Evolutionary conservation across 140 eudicot species (phyloP).

Genomic region (Stevia rebaudiana): DNA sequence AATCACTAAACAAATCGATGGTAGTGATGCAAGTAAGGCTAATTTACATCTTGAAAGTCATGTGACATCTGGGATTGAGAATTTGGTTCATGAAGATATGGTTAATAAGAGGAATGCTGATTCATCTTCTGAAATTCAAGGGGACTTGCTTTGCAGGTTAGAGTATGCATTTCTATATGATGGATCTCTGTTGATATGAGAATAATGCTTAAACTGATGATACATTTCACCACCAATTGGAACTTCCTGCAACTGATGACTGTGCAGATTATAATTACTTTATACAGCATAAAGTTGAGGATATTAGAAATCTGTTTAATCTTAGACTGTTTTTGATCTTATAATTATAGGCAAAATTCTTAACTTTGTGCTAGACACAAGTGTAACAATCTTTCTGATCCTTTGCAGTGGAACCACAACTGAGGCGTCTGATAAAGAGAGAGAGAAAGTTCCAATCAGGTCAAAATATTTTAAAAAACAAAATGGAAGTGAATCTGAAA

Average conservation of each 20-base stretch:
- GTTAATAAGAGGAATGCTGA: conserved; percentile 25
- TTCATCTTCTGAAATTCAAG: conserved; percentile 22
- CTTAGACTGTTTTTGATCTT: not conserved
- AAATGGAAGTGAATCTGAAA: conserved; percentile 38
- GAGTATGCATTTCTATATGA: conserved; percentile 8
- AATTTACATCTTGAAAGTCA: conserved; percentile 30
- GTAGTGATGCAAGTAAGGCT: conserved; percentile 23
- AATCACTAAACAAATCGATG: conserved; percentile 11
- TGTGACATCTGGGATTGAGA: conserved; percentile 17
- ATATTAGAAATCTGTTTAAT: conserved; percentile 4
- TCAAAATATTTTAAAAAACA: conserved; percentile 38
- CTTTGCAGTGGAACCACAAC: conserved; percentile 42
- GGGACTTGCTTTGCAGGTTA: conserved; percentile 33
- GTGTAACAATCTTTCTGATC: conserved; percentile 16
- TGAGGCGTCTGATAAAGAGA: conserved; percentile 30
- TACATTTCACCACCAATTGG: not conserved
- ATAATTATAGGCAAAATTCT: not conserved
- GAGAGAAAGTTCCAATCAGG: conserved; percentile 21
- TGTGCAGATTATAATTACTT: not conserved
- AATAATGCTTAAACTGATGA: not conserved
- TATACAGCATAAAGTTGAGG: not conserved
- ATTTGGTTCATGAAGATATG: conserved; percentile 19
- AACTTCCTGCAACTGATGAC: not conserved
- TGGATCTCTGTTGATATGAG: not conserved
- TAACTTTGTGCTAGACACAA: not conserved